A percentile compares a stretch with the other conserved stretches of the same genome.
phyloP scores from a whole-genome alignment of 192 early-diverging fungal genomes.

The Entomortierella parvispora region DNA sequence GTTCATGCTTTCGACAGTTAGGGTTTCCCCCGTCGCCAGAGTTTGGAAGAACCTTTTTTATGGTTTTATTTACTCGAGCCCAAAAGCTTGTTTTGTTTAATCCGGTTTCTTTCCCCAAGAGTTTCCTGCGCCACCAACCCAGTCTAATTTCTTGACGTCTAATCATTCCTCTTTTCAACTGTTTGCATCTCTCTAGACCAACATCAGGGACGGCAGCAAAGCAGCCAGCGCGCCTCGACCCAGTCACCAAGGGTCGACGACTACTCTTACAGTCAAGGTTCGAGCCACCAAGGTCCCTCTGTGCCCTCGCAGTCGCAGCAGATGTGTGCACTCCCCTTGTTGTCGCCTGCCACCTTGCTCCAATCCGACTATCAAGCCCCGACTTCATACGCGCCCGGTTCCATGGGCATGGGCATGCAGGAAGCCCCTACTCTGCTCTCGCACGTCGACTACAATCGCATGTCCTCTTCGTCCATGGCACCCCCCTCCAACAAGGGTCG shows the following conservation, averaged over 20 bases:
- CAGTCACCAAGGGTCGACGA: constrained; percentile 5
- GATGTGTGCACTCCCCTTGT: constrained; percentile 29
- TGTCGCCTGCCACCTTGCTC: constrained; percentile 41
- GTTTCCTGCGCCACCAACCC: no score
- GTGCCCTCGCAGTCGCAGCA: constrained; percentile 27
- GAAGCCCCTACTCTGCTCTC: constrained; percentile 48
- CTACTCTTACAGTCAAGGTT: no score
- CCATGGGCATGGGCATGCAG: constrained; percentile 16
- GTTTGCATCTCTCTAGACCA: constrained; percentile 12
- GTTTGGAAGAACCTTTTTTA: no score
- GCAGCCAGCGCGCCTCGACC: constrained; percentile 5
- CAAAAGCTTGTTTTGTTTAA: no score
- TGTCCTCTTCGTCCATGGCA: constrained; percentile 19
- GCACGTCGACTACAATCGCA: constrained; percentile 24
- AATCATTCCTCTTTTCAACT: neutral
- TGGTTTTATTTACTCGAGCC: no score
- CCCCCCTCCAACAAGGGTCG: neutral
- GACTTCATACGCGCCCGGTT: constrained; percentile 11
- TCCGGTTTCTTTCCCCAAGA: no score
- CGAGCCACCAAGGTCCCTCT: constrained; percentile 4
- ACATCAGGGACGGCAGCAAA: constrained; percentile 15
- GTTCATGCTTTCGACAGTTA: no score
- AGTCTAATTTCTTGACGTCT: neutral
- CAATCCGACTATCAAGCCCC: constrained; percentile 37
- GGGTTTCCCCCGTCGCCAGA: no score